A percentile compares a stretch with the other conserved stretches of the same genome.
phyloP scores from a whole-genome alignment of 371 early-diverging fungal genomes.

The Mucor saturninus region DNA sequence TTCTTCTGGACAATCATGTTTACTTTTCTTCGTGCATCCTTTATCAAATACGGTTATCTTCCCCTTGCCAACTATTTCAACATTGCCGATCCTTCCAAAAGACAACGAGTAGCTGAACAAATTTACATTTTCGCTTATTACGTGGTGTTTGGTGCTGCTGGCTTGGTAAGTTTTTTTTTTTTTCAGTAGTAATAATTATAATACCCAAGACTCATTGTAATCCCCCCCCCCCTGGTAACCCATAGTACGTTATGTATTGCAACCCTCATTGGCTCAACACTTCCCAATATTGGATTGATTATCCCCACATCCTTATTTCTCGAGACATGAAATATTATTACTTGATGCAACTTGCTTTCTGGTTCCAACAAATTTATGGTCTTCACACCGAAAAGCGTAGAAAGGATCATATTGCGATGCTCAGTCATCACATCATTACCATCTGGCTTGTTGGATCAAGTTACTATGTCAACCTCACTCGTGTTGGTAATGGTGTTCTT shows the following conservation, averaged over 20 bases:
- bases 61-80: conserved; percentile 56
- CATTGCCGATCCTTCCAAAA: conserved; percentile 45
- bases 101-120: conserved; percentile 66
- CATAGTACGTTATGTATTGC: conserved; percentile 52
- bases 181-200: background rate
- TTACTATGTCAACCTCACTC: conserved; percentile 68
- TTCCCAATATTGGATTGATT: conserved; percentile 61
- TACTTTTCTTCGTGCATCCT: conserved; percentile 59
- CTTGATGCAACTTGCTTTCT: conserved; percentile 73
- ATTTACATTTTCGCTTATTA: conserved; percentile 56
- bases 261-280: conserved; percentile 69
- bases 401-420: conserved; percentile 74
- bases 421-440: conserved; percentile 77
- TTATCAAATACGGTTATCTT: conserved; percentile 59
- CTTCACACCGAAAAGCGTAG: conserved; percentile 73
- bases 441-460: conserved; percentile 57
- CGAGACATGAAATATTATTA: conserved; percentile 72
- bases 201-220: background rate
- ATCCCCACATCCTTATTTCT: conserved; percentile 59
- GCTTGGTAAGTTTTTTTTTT: conserved; percentile 47
- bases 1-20: conserved; percentile 64
- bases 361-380: conserved; percentile 72
- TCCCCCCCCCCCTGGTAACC: background rate
- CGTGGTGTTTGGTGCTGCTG: conserved; percentile 55
- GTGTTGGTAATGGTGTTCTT: conserved; percentile 75